Evolutionary conservation across 352 stramenopile genomes (phyloP), one percentile per base, ranked within the genome.

Genomic region (Globisporangium apiculatum): DNA sequence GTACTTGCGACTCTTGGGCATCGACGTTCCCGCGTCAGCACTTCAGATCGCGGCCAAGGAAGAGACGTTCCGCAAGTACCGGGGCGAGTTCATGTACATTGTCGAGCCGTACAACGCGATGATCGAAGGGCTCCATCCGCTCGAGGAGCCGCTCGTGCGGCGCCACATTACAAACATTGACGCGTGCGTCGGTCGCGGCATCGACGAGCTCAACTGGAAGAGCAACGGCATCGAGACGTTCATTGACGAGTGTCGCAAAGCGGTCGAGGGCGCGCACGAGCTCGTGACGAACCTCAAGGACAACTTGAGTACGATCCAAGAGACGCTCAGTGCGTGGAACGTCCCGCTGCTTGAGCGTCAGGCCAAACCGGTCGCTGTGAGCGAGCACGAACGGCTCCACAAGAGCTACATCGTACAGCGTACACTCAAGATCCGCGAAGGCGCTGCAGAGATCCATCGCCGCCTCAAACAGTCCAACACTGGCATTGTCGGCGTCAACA

Each of bases 91-190:
- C 42, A 94, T 98, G 66, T 94, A 98, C 57, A 98, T 99, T 64
- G 95, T 99, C 0, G 95, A 98, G 50, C 97, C 96, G 57, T 98
- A 99, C 76, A 99, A 99, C 67, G 86, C 86, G 24, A 97, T 98
- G 69, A 94, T 99, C 56, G 91, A 97, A 60, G 89, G 87, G 9
- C 81, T 99, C 11, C 91, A 99, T 51, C 94, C 96, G 5, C 85
- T 99, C 4, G 97, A 99, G 67, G 96, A 98, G 66, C 96, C 97
- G 12, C 75, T 99, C 6, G 83, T 99, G 31, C 81, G 88, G 51
- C 91, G 92, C 11, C 97, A 99, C 62, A 89, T 99, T 46, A 87
- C 94, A 55, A 98, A 97, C 58, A 99, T 99, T 48, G 95, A 99
- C 61, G 73, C 76, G 0, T 95, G 90, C 50, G 86, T 99, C 43